Percentiles rank a stretch among this genome's conserved stretches.
Conservation (phyloP, 768 basidiomycete species). For the Myochromella boudieri region DNA sequence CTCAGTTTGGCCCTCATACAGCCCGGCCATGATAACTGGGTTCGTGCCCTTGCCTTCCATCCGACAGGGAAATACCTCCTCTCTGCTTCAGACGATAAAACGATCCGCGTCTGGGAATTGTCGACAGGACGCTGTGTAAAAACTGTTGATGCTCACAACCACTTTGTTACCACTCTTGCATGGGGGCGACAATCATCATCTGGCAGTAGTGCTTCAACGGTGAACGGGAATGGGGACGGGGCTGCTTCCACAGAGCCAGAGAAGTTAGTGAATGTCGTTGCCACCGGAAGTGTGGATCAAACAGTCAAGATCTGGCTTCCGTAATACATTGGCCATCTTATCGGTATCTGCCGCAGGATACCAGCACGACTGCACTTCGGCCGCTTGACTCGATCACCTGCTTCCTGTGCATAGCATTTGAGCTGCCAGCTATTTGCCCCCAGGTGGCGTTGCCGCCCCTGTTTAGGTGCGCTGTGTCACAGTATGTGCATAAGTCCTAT, state of each 20-base stretch:
- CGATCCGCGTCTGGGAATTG: constrained; percentile 88
- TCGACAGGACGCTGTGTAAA: constrained; percentile 82
- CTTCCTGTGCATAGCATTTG: constrained; percentile 3
- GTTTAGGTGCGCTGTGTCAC: constrained; percentile 13
- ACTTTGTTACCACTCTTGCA: constrained; percentile 78
- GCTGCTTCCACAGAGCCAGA: constrained; percentile 38
- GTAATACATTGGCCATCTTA: constrained; percentile 25
- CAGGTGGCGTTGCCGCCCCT: constrained; percentile 9
- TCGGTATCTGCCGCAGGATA: constrained; percentile 5
- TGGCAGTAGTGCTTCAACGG: constrained; percentile 32
- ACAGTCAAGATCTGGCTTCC: constrained; percentile 66
- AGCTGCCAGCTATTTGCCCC: constrained; percentile 8
- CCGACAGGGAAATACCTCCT: constrained; percentile 87
- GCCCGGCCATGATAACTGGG: constrained; percentile 89
- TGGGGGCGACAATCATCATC: constrained; percentile 69
- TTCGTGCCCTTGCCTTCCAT: constrained; percentile 86
- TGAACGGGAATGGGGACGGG: constrained; percentile 27
- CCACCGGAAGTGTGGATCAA: constrained; percentile 69
- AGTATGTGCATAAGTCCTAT: constrained; percentile 10
- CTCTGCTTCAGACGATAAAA: constrained; percentile 93
- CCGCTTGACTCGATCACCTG: background rate
- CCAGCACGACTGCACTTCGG: background rate
- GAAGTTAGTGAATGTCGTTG: constrained; percentile 68
- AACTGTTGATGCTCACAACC: constrained; percentile 83
- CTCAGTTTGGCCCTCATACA: constrained; percentile 22